phyloP scores from a whole-genome alignment of 345 rosid species.

The Rhizophora mangle region DNA sequence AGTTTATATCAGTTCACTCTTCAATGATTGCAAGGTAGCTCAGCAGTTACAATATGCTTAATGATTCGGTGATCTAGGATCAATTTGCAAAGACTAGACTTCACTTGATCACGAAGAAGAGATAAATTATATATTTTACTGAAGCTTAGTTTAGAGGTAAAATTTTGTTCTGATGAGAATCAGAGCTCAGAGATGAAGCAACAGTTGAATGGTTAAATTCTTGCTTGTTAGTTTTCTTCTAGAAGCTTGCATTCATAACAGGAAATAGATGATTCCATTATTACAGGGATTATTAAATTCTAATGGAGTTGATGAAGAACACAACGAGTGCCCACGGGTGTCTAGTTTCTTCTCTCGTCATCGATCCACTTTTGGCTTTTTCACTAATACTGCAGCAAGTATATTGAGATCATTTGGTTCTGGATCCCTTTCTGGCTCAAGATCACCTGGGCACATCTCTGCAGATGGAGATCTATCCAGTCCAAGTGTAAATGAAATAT shows the following conservation, averaged over 20 bases:
- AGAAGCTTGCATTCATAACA: background rate
- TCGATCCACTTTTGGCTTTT: slow-evolving; percentile 62
- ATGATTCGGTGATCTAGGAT: too few species aligned
- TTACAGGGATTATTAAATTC: slow-evolving; percentile 48
- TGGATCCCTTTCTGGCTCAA: slow-evolving; percentile 34
- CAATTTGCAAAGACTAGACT: too few species aligned
- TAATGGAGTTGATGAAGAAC: slow-evolving; percentile 29
- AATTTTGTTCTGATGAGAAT: too few species aligned
- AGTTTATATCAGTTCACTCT: too few species aligned
- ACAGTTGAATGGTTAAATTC: too few species aligned
- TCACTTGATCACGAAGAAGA: too few species aligned
- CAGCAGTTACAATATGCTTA: too few species aligned
- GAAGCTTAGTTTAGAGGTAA: too few species aligned
- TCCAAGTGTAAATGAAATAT: slow-evolving; percentile 28
- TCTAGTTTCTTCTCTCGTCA: slow-evolving; percentile 52
- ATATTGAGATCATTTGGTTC: slow-evolving; percentile 54
- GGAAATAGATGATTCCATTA: slow-evolving; percentile 15
- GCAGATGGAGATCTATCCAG: slow-evolving; percentile 38
- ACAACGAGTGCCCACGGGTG: slow-evolving; percentile 28
- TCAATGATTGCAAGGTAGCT: too few species aligned
- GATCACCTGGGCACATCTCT: slow-evolving; percentile 31
- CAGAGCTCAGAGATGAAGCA: too few species aligned
- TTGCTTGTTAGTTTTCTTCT: background rate
- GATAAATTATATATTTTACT: too few species aligned
- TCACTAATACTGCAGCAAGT: slow-evolving; percentile 49